Percentiles rank a stretch among this genome's conserved stretches.
phyloP scores from a whole-genome alignment of 192 early-diverging fungal species.

The Coemansia sp. region DNA sequence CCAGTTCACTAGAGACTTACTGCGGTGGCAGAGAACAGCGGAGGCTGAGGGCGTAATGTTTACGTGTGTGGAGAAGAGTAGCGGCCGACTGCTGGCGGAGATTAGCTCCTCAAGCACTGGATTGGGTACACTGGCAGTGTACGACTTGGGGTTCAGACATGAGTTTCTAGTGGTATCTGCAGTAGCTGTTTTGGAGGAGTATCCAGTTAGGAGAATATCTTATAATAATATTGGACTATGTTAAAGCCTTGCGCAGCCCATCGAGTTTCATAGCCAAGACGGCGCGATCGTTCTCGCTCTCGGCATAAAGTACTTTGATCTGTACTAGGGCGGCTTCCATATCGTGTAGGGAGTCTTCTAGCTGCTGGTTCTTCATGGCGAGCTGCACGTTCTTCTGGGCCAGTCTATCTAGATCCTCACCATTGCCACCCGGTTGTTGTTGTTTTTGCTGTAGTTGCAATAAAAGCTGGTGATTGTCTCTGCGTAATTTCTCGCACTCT shows the following conservation, averaged over 20 bases:
- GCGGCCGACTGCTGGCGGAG: constrained; percentile 34
- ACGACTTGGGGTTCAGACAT: constrained; percentile 26
- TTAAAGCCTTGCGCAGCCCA: constrained; percentile 65
- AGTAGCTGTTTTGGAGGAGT: constrained; percentile 42
- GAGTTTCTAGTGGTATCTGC: constrained; percentile 47
- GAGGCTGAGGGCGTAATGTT: constrained; percentile 40
- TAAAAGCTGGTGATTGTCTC: constrained; percentile 58
- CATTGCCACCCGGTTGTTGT: constrained; percentile 59
- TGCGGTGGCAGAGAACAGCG: constrained; percentile 33
- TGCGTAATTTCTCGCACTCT: constrained; percentile 69
- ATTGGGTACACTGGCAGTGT: constrained; percentile 40
- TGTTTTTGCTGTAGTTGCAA: constrained; percentile 60
- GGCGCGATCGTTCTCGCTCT: constrained; percentile 83
- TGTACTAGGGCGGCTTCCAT: constrained; percentile 74
- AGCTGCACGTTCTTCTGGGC: constrained; percentile 85
- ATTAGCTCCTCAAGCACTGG: constrained; percentile 15
- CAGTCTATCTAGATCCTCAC: constrained; percentile 76
- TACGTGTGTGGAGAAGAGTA: constrained; percentile 33
- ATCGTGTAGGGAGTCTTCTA: constrained; percentile 68
- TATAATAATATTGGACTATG: constrained; percentile 14
- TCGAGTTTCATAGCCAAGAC: constrained; percentile 69
- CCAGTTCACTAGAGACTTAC: constrained; percentile 7
- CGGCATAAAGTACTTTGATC: constrained; percentile 79
- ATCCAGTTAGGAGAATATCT: constrained; percentile 1
- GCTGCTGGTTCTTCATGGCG: constrained; percentile 64